phyloP scores from a whole-genome alignment of 108 stramenopile species.

The Poteriospumella lacustris region DNA sequence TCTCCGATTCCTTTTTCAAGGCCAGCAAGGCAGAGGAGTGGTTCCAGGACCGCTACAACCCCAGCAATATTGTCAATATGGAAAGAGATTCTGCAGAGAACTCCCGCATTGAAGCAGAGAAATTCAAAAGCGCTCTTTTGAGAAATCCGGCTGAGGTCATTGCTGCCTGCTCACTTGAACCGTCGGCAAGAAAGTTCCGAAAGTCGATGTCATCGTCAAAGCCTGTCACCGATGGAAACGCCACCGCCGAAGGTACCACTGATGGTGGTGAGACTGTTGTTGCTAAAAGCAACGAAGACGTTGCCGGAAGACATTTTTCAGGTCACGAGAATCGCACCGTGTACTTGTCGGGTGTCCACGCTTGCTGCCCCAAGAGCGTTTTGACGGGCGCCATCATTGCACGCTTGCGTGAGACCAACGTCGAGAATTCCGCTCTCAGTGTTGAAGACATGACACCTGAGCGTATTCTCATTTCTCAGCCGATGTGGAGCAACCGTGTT shows the following conservation, averaged over 20 bases:
- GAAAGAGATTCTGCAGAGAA: neutral
- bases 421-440: neutral
- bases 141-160: neutral
- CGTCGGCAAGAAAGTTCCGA: neutral
- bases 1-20: conserved; percentile 9
- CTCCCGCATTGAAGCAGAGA: neutral
- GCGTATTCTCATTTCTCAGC: conserved; percentile 13
- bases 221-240: neutral
- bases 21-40: neutral
- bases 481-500: neutral
- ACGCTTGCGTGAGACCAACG: neutral
- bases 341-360: neutral
- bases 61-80: neutral
- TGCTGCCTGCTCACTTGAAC: neutral
- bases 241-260: neutral
- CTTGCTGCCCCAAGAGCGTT: neutral
- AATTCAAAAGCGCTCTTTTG: neutral
- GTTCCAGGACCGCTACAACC: conserved; percentile 27
- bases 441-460: neutral
- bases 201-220: neutral
- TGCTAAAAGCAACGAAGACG: neutral
- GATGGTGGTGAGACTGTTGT: neutral
- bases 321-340: conserved; percentile 12
- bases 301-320: neutral
- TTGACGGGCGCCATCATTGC: neutral